Evolutionary conservation across 192 early-diverging fungal genomes (phyloP).

Genomic region (Coemansia sp.): DNA sequence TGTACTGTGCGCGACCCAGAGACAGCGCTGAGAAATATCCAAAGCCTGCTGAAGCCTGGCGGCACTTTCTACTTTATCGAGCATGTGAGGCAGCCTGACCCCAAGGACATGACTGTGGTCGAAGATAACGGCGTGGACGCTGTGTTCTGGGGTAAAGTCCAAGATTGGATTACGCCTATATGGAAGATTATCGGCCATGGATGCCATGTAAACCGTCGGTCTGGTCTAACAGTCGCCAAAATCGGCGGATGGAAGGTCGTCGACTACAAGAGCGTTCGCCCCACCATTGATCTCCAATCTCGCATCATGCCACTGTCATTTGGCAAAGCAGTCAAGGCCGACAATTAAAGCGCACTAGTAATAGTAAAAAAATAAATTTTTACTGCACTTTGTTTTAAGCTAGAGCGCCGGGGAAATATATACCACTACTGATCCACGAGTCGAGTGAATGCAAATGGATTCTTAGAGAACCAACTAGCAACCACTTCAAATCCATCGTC

Average conservation of each 20-base stretch:
- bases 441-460: slow-evolving; percentile 63
- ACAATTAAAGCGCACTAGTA: background rate
- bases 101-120: slow-evolving; percentile 20
- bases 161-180: slow-evolving; percentile 36
- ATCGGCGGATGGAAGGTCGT: slow-evolving; percentile 33
- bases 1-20: slow-evolving; percentile 38
- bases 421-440: slow-evolving; percentile 39
- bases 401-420: background rate
- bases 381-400: background rate
- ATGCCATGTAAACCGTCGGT: slow-evolving; percentile 37
- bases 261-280: slow-evolving; percentile 44
- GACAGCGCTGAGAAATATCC: slow-evolving; percentile 22
- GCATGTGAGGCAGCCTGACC: slow-evolving; percentile 46
- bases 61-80: slow-evolving; percentile 48
- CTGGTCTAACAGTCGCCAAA: slow-evolving; percentile 30
- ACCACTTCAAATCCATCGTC: slow-evolving; percentile 88
- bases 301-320: slow-evolving; percentile 48
- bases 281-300: slow-evolving; percentile 35
- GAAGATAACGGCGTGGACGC: slow-evolving; percentile 44
- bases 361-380: background rate
- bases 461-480: slow-evolving; percentile 91
- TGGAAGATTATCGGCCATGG: slow-evolving; percentile 43
- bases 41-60: slow-evolving; percentile 34
- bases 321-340: slow-evolving; percentile 47
- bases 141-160: slow-evolving; percentile 35